Conservation (phyloP, 169 alveolate genomes). For the Cryptosporidium tyzzeri region DNA sequence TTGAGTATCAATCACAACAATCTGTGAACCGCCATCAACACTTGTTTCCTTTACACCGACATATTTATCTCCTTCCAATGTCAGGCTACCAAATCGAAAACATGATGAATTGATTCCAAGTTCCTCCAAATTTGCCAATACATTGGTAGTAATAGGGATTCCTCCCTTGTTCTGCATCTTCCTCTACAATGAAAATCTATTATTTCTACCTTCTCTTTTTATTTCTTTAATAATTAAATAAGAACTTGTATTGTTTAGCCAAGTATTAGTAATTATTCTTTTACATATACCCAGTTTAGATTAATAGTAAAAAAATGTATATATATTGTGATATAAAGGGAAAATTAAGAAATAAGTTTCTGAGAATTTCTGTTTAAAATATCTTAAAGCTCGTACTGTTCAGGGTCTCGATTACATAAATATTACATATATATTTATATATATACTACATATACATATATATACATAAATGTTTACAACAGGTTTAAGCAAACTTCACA, state of each 20-base stretch:
- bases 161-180: slow-evolving; percentile 77
- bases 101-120: slow-evolving; percentile 89
- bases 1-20: slow-evolving; percentile 88
- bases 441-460: neutral
- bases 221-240: neutral
- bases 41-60: slow-evolving; percentile 90
- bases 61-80: slow-evolving; percentile 92
- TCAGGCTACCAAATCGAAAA: slow-evolving; percentile 89
- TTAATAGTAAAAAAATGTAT: neutral
- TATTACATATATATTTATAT: slow-evolving; percentile 5
- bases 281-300: neutral
- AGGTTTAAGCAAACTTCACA: neutral
- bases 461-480: neutral
- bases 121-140: slow-evolving; percentile 81
- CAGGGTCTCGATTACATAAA: neutral
- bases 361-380: neutral
- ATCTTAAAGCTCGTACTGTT: neutral
- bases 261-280: neutral
- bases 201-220: neutral
- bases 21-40: slow-evolving; percentile 86
- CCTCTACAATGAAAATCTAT: slow-evolving; percentile 19
- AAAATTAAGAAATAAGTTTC: neutral
- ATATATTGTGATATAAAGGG: neutral
- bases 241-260: neutral
- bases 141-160: slow-evolving; percentile 78